Percentiles rank a stretch among this genome's conserved stretches.
Conservation (phyloP, 2,329 filamentous ascomycete genomes). For the Trichophyton benhamiae region DNA sequence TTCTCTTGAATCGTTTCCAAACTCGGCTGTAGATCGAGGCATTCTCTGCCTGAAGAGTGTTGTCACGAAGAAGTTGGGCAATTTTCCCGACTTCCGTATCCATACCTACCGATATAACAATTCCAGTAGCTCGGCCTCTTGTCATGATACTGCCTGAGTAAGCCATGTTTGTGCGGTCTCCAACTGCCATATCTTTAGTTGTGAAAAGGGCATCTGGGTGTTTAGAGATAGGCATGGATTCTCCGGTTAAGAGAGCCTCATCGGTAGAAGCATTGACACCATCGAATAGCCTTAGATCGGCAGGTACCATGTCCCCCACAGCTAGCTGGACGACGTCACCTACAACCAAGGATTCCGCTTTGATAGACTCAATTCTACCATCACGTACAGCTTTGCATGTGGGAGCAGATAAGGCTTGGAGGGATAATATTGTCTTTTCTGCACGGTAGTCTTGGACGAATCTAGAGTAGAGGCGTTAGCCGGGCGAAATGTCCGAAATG, state of each 20-base stretch:
- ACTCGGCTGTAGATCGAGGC: constrained; percentile 33
- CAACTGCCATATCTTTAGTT: constrained; percentile 38
- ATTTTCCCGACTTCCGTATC: constrained; percentile 52
- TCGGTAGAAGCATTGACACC: constrained; percentile 49
- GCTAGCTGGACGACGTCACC: constrained; percentile 46
- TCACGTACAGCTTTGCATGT: constrained; percentile 40
- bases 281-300: constrained; percentile 41
- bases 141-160: constrained; percentile 51
- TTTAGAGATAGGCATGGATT: constrained; percentile 49
- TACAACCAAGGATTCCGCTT: constrained; percentile 43
- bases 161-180: constrained; percentile 50
- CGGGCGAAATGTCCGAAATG: neutral
- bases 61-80: constrained; percentile 46
- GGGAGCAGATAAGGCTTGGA: constrained; percentile 39
- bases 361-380: constrained; percentile 39
- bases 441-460: constrained; percentile 44
- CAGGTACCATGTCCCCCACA: constrained; percentile 40
- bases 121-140: constrained; percentile 47
- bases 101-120: constrained; percentile 52
- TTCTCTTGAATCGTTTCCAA: constrained; percentile 34
- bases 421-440: constrained; percentile 43
- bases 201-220: constrained; percentile 33
- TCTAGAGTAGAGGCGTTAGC: constrained; percentile 15
- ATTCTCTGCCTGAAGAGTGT: constrained; percentile 32
- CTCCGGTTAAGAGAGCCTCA: constrained; percentile 51